Conservation (phyloP, 352 stramenopile genomes). For the Globisporangium mamillatum region DNA sequence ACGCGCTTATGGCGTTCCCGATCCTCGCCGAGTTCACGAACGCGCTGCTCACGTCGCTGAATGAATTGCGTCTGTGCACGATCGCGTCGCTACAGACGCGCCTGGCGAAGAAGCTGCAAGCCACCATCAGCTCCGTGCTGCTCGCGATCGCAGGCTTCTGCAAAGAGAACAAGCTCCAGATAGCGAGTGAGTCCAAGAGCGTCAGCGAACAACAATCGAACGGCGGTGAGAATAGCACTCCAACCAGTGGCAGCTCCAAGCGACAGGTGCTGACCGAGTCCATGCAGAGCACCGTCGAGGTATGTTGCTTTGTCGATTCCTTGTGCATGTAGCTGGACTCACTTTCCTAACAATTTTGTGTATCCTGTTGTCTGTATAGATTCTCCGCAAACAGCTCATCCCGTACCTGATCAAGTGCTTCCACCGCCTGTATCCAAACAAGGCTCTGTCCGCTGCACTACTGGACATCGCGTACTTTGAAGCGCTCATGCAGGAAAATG, state of each 20-base stretch:
- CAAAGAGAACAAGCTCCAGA: conserved; percentile 43
- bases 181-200: conserved; percentile 15
- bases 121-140: conserved; percentile 44
- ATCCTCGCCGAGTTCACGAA: conserved; percentile 85
- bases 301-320: conserved; percentile 12
- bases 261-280: conserved; percentile 29
- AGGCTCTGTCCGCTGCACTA: conserved; percentile 20
- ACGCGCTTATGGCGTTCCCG: conserved; percentile 86
- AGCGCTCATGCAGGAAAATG: conserved; percentile 38
- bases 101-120: conserved; percentile 55
- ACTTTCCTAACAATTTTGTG: neutral
- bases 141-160: conserved; percentile 55
- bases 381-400: conserved; percentile 52
- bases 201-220: conserved; percentile 5
- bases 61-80: conserved; percentile 78
- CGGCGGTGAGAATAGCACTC: conserved; percentile 1
- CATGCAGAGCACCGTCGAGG: conserved; percentile 58
- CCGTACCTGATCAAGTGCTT: conserved; percentile 76
- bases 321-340: neutral
- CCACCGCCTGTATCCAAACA: conserved; percentile 54
- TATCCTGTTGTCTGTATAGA: conserved; percentile 23
- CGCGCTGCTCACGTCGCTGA: conserved; percentile 72
- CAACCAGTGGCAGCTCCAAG: conserved; percentile 17
- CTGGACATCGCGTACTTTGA: conserved; percentile 31
- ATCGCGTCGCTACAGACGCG: conserved; percentile 62